Conservation (phyloP, 169 alveolate species). For the Eimeria tenella region DNA sequence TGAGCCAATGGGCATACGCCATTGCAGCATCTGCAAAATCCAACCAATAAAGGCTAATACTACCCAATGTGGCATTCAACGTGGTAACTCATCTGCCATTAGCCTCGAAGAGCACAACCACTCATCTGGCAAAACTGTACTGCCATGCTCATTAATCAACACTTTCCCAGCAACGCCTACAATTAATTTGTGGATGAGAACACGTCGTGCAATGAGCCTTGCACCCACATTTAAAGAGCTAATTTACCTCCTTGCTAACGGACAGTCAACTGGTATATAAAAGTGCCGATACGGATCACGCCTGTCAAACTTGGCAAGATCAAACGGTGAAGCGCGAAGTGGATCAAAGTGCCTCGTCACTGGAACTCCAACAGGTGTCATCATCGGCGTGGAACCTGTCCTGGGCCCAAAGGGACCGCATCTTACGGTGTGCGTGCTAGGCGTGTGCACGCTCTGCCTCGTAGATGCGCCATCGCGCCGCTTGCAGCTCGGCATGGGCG, state of each 20-base stretch:
- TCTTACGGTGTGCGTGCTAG: background rate
- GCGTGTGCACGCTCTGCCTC: background rate
- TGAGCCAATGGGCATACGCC: slow-evolving; percentile 90
- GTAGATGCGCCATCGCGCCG: slow-evolving; percentile 1
- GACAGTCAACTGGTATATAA: slow-evolving; percentile 91
- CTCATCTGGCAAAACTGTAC: too few species aligned
- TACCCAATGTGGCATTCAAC: too few species aligned
- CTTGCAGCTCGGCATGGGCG: slow-evolving; percentile 4
- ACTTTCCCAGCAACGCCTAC: too few species aligned
- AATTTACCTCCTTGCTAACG: slow-evolving; percentile 35
- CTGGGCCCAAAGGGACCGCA: slow-evolving; percentile 27
- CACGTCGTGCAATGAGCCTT: too few species aligned
- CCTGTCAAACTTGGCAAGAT: slow-evolving; percentile 80
- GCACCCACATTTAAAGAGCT: too few species aligned
- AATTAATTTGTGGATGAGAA: too few species aligned
- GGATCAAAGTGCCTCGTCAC: slow-evolving; percentile 71
- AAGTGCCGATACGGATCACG: slow-evolving; percentile 87
- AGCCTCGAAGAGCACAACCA: too few species aligned
- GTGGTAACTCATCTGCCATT: too few species aligned
- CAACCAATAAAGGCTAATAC: too few species aligned
- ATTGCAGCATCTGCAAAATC: slow-evolving; percentile 82
- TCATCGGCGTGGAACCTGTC: background rate
- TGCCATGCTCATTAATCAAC: too few species aligned
- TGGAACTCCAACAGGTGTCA: slow-evolving; percentile 58
- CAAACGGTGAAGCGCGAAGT: slow-evolving; percentile 75